Percentiles rank a stretch among this genome's conserved stretches.
Conservation (phyloP, 208 protist genomes). For the Trypanosoma cruzi region DNA sequence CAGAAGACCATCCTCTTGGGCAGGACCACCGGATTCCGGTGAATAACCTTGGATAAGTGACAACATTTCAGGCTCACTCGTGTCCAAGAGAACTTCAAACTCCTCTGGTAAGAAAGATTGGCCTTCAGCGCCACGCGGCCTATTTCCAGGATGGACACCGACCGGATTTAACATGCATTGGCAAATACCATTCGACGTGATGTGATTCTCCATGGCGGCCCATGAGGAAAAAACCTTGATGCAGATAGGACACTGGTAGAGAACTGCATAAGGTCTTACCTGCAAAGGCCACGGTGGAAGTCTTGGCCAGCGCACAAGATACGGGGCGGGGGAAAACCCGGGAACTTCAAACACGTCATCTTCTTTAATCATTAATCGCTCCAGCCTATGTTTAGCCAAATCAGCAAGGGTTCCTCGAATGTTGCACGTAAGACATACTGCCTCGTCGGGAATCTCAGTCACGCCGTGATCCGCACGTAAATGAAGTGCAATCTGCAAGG, state of each 20-base stretch:
- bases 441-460: constrained; percentile 34
- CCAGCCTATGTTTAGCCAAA: constrained; percentile 42
- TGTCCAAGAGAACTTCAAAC: constrained; percentile 64
- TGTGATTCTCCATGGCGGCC: constrained; percentile 48
- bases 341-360: constrained; percentile 28
- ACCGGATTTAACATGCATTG: constrained; percentile 25
- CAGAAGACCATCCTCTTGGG: constrained; percentile 28
- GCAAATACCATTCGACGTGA: constrained; percentile 41
- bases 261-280: constrained; percentile 38
- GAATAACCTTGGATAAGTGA: constrained; percentile 2
- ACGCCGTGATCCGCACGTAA: constrained; percentile 53
- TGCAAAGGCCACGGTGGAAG: constrained; percentile 12
- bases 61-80: constrained; percentile 19
- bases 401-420: constrained; percentile 33
- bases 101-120: constrained; percentile 18
- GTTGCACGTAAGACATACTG: constrained; percentile 49
- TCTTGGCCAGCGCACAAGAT: constrained; percentile 27
- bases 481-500: constrained; percentile 62
- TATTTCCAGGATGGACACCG: background rate
- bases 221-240: constrained; percentile 54
- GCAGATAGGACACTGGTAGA: constrained; percentile 77
- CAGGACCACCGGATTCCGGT: background rate
- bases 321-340: constrained; percentile 25
- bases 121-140: background rate
- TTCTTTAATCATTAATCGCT: constrained; percentile 2